Base-by-base conservation (phyloP, 495 filamentous ascomycete species). In the Hyaloscypha finlandica region DNA sequence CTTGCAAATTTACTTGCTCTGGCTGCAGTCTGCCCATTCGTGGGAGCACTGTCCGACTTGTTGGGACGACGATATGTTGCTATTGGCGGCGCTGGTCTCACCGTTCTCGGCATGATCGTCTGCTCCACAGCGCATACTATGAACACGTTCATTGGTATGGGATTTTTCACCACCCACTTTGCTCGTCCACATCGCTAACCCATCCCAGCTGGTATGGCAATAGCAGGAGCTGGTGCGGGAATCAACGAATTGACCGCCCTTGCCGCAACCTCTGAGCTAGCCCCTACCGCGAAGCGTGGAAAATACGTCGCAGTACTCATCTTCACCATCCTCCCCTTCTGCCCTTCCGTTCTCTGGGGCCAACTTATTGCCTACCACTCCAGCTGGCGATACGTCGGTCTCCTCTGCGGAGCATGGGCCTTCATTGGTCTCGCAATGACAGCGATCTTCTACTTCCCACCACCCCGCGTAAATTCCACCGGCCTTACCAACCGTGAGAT, bases 11-110 rank as follows among this genome's bases (percentile, higher is more conserved):
- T 92, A 4, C 83, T 92, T 9, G 80, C 87, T 51, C 82, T 89
- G 2, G 88, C 89, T 4, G 86, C 84, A 56, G 83, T 92, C 12
- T 90, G 88, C 61, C 89, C 89, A 9, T 92, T 92, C 65, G 89
- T 92, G 30, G 89, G 89, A 5, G 85, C 85, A 25, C 70, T 92
- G 1, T 92, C 89, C 6, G 89, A 92, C 79, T 73, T 92, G 8
- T 73, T 90, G 55, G 89, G 89, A 37, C 85, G 89, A 66, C 84
- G 89, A 64, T 88, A 83, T 72, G 86, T 91, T 29, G 89, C 89
- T 31, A 79, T 91, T 51, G 72, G 81, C 19, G 89, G 89, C 3
- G 84, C 81, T 19, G 52, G 73, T 12, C 81, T 88, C 53, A 78
- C 90, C 65, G 80, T 88, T 45, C 59, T 90, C 30, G 89, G 88